Percentiles rank a stretch among this genome's conserved stretches.
Evolutionary conservation across 169 alveolate species (phyloP).

Genomic region (Plasmodium gonderi): DNA sequence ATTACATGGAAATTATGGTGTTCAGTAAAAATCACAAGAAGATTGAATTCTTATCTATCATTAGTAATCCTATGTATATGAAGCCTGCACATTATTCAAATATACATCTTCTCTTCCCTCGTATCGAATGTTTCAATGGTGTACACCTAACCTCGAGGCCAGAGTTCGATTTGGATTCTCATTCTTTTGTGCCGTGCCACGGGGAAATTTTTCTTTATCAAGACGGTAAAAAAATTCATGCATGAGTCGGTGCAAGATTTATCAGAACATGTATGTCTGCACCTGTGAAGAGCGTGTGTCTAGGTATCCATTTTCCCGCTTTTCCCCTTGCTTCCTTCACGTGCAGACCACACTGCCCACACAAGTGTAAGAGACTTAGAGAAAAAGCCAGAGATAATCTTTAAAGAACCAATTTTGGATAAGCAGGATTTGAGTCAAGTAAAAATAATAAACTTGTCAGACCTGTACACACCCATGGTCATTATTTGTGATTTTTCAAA

Average conservation of each 20-base stretch:
- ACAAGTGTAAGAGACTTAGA: too few species aligned
- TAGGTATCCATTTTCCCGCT: too few species aligned
- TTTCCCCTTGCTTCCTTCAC: too few species aligned
- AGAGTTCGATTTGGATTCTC: conserved; percentile 75
- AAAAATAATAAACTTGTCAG: conserved; percentile 12
- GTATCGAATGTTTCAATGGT: conserved; percentile 76
- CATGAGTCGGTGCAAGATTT: too few species aligned
- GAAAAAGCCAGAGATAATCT: background rate
- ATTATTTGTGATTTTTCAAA: background rate
- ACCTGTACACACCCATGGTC: background rate
- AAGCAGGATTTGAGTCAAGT: background rate
- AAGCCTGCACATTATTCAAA: background rate
- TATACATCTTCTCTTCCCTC: conserved; percentile 75
- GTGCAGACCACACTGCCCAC: too few species aligned
- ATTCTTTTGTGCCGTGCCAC: background rate
- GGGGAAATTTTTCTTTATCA: too few species aligned
- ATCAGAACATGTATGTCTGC: too few species aligned
- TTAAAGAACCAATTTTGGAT: too few species aligned
- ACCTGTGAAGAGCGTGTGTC: too few species aligned
- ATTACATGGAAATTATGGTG: conserved; percentile 16
- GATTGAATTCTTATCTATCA: conserved; percentile 11
- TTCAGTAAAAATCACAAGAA: conserved; percentile 45
- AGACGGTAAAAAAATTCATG: background rate
- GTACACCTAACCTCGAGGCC: conserved; percentile 70
- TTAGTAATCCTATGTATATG: conserved; percentile 37